Base-by-base conservation (phyloP, 2,329 filamentous ascomycete genomes). In the Aspergillus japonicus region DNA sequence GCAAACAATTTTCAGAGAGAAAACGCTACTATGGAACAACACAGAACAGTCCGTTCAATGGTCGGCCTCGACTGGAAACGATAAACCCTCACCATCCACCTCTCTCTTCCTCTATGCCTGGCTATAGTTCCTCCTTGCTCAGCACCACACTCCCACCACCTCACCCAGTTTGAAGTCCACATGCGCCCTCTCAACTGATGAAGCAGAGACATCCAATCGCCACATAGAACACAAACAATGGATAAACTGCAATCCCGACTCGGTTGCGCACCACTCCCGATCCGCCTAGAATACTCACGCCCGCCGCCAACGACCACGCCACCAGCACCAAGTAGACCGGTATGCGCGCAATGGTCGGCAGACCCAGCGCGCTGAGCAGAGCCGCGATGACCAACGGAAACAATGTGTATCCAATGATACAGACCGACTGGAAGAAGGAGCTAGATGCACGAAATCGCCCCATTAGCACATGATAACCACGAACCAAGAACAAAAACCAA, bases 341-440 rank as follows among this genome's bases (percentile, higher is more conserved):
- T 73, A 98, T 91, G 58, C 95, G 85, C 5, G 89, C 86, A 65
- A 98, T 90, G 68, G 87, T 89, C 47, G 88, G 89, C 7, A 98
- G 83, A 54, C 86, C 83, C 33, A 99, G 73, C 0, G 94, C 94
- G 58, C 92, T 96, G 64, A 99, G 86, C 54, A 97, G 80, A 1
- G 94, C 88, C 7, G 96, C 96, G 67, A 99, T 90, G 68, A 98
- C 95, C 56, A 99, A 86, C 2, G 95, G 95, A 79, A 99, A 99
- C 58, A 99, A 86, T 1, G 95, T 99, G 78, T 99, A 99, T 50
- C 95, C 95, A 73, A 99, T 99, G 69, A 99, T 96, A 77, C 93
- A 98, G 67, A 99, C 86, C 59, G 92, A 96, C 77, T 99, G 95
- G 72, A 96, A 95, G 76, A 99, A 99, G 19, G 95, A 97, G 71